Conservation (phyloP, 176 grass and related monocot species). For the Zea luxurians region DNA sequence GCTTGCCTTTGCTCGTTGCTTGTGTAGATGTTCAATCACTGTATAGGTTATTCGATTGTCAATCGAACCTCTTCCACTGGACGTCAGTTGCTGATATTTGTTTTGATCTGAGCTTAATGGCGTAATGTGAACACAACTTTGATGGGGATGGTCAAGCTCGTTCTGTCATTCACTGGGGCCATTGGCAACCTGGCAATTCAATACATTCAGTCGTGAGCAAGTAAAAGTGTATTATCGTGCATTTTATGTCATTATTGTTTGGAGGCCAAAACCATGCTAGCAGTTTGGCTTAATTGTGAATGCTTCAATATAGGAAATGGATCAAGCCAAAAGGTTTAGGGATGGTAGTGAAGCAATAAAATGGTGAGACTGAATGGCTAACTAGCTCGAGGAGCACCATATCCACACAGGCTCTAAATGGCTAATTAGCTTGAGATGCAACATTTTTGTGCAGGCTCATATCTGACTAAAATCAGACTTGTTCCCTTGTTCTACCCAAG, state of each 20-base stretch:
- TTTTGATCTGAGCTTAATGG: neutral
- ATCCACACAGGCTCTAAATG: neutral
- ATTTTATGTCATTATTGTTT: neutral
- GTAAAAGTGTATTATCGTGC: neutral
- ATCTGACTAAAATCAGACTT: neutral
- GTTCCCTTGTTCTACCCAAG: neutral
- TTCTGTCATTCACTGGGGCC: neutral
- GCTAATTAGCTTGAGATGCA: neutral
- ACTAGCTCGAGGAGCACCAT: neutral
- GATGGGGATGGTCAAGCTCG: neutral
- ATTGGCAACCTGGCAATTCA: neutral
- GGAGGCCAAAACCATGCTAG: neutral
- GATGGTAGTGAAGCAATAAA: neutral
- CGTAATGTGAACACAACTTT: neutral
- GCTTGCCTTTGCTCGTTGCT: neutral
- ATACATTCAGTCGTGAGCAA: neutral
- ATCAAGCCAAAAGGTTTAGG: neutral
- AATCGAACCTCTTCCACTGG: neutral
- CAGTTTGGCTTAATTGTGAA: neutral
- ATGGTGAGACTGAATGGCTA: neutral
- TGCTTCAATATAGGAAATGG: neutral
- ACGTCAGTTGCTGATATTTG: neutral
- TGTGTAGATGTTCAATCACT: neutral
- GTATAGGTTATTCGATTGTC: neutral
- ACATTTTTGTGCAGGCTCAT: neutral